phyloP scores from a whole-genome alignment of 2,329 filamentous ascomycete species.

The Colletotrichum chrysophilum region DNA sequence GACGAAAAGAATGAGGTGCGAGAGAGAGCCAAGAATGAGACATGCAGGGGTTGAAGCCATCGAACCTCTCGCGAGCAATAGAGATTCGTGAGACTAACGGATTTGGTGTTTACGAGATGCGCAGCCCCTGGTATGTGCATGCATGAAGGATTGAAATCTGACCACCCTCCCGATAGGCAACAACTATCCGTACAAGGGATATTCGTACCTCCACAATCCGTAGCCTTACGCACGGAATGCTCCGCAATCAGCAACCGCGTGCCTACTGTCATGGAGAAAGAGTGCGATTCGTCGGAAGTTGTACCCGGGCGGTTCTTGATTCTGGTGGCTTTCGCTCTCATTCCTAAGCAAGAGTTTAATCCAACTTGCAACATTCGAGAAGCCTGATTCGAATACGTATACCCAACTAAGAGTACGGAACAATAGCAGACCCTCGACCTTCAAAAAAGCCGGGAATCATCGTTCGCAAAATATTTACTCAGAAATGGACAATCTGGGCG shows the following conservation, averaged over 20 bases:
- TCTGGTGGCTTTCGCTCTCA: background rate
- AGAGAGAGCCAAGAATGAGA: background rate
- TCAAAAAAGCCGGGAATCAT: background rate
- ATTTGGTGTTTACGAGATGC: background rate
- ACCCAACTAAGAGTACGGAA: background rate
- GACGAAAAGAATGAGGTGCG: background rate
- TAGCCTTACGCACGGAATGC: background rate
- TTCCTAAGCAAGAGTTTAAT: background rate
- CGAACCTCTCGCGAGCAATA: background rate
- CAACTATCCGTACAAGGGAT: background rate
- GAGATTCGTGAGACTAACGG: background rate
- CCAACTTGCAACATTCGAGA: background rate
- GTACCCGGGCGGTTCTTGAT: background rate
- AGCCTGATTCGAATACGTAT: background rate
- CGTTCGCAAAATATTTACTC: rapidly evolving
- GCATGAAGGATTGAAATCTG: background rate
- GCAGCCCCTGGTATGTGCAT: background rate
- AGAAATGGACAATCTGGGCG: background rate
- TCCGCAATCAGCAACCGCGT: background rate
- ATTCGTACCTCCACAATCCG: background rate
- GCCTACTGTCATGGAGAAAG: background rate
- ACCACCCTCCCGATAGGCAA: background rate
- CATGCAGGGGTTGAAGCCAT: background rate
- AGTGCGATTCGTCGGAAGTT: background rate
- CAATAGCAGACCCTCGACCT: background rate